These are phyloP conservation scores for Xylaria sp. DNA, from an alignment of 2,329 filamentous ascomycete species.

Conservation along the genomic window DNA sequence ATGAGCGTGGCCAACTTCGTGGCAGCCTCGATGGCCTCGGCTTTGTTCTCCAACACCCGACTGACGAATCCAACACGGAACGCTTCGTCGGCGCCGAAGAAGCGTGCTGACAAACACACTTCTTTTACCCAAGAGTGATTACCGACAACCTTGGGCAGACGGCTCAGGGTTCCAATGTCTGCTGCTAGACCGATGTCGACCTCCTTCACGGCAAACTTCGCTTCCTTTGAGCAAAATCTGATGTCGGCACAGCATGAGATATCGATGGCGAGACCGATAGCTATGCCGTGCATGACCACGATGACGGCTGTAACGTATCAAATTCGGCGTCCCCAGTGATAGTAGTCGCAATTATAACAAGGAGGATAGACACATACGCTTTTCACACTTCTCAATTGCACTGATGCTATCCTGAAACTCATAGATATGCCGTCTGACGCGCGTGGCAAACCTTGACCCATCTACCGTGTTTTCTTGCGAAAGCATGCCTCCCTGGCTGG, in stretches of 20 bases:
- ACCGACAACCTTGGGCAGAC: conserved; percentile 68
- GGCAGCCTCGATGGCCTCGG: conserved; percentile 28
- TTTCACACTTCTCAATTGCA: conserved; percentile 79
- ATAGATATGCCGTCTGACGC: conserved; percentile 61
- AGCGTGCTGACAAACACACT: conserved; percentile 63
- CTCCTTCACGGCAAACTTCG: conserved; percentile 68
- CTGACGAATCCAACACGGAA: conserved; percentile 65
- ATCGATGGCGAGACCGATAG: conserved; percentile 74
- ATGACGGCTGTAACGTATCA: conserved; percentile 59
- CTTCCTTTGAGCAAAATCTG: conserved; percentile 55
- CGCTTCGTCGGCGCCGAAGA: conserved; percentile 66
- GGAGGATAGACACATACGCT: conserved; percentile 52
- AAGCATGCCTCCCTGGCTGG: conserved; percentile 48
- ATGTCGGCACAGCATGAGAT: conserved; percentile 65
- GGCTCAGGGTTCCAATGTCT: conserved; percentile 69
- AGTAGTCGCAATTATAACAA: not conserved
- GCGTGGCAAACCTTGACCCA: conserved; percentile 57
- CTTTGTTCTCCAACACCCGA: conserved; percentile 49
- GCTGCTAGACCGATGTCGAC: conserved; percentile 78
- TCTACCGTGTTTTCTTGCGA: conserved; percentile 41
- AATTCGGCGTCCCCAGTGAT: not conserved
- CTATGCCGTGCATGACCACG: conserved; percentile 71
- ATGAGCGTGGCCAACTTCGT: conserved; percentile 44
- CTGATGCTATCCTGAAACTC: conserved; percentile 77
- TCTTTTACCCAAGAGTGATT: conserved; percentile 74